phyloP scores from a whole-genome alignment of 306 rosid species.

The Canavalia ensiformis region DNA sequence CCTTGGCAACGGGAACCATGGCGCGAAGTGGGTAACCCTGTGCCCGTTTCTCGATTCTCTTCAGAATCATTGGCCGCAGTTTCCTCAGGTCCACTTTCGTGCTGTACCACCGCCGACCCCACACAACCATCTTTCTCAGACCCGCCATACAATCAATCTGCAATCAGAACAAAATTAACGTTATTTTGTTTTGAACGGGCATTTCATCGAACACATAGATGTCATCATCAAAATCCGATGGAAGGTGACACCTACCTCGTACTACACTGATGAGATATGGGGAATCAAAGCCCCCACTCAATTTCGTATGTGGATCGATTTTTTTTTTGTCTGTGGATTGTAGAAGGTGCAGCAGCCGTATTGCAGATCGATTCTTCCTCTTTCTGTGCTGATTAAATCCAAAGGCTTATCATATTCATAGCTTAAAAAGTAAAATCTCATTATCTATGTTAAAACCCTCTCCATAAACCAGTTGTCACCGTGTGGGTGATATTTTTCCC shows the following conservation, averaged over 20 bases:
- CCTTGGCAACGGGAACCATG: slow-evolving; percentile 76
- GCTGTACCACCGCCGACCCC: slow-evolving; percentile 43
- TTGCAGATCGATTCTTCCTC: not conserved
- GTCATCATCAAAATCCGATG: slow-evolving; percentile 7
- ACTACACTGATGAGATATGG: not conserved
- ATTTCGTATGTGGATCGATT: not conserved
- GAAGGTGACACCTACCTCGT: not conserved
- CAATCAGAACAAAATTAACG: slow-evolving; percentile 13
- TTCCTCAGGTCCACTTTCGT: slow-evolving; percentile 59
- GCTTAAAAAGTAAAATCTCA: no score
- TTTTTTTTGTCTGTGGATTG: slow-evolving; percentile 1
- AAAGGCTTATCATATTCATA: no score
- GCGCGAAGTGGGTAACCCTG: slow-evolving; percentile 64
- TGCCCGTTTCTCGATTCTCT: slow-evolving; percentile 72
- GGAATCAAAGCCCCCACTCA: not conserved
- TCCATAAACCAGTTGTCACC: no score
- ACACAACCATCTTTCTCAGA: slow-evolving; percentile 45
- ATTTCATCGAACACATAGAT: slow-evolving; percentile 51
- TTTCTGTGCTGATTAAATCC: not conserved
- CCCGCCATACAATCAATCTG: slow-evolving; percentile 49
- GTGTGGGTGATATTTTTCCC: no score
- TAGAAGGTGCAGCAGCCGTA: not conserved
- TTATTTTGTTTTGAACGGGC: not conserved
- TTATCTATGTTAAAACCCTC: no score
- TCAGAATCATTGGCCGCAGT: slow-evolving; percentile 76